phyloP scores from a whole-genome alignment of 805 yeast genomes.

The Ogataea glucozyma region DNA sequence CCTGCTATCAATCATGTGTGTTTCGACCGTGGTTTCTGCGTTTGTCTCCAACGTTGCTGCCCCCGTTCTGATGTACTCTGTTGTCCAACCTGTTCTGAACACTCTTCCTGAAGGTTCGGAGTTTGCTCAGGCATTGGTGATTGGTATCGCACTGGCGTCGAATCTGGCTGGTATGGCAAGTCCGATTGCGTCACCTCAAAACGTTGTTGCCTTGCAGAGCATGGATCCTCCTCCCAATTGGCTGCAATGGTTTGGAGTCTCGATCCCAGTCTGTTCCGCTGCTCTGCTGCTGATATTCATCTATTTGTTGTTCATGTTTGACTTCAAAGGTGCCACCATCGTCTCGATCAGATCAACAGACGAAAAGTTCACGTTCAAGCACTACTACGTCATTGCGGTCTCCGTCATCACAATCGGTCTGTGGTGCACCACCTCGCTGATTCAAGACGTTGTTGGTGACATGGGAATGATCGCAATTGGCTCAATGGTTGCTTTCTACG shows the following conservation, averaged over 20 bases:
- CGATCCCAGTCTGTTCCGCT: constrained; percentile 74
- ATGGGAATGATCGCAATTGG: constrained; percentile 95
- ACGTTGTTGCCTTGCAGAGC: constrained; percentile 82
- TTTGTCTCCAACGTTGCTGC: constrained; percentile 98
- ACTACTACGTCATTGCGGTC: constrained; percentile 71
- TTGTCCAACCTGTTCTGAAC: constrained; percentile 85
- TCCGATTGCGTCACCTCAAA: constrained; percentile 96
- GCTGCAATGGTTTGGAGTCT: constrained; percentile 91
- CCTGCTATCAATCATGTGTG: constrained; percentile 77
- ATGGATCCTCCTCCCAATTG: constrained; percentile 85
- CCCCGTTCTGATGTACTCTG: constrained; percentile 88
- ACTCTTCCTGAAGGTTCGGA: constrained; percentile 77
- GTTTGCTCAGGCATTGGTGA: constrained; percentile 78
- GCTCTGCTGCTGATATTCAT: constrained; percentile 72
- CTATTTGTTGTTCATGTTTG: constrained; percentile 64
- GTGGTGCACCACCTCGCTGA: constrained; percentile 86
- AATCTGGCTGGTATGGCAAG: constrained; percentile 97
- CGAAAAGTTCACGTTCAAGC: constrained; percentile 70
- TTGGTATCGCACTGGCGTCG: constrained; percentile 92
- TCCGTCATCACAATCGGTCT: constrained; percentile 71
- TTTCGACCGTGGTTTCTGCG: constrained; percentile 84
- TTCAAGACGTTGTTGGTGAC: constrained; percentile 79
- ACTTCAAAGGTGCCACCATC: constrained; percentile 43
- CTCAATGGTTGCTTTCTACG: constrained; percentile 89
- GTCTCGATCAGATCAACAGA: constrained; percentile 61